Evolutionary conservation across 495 filamentous ascomycete genomes (phyloP).

Genomic region (Penicillium simplicissimum): DNA sequence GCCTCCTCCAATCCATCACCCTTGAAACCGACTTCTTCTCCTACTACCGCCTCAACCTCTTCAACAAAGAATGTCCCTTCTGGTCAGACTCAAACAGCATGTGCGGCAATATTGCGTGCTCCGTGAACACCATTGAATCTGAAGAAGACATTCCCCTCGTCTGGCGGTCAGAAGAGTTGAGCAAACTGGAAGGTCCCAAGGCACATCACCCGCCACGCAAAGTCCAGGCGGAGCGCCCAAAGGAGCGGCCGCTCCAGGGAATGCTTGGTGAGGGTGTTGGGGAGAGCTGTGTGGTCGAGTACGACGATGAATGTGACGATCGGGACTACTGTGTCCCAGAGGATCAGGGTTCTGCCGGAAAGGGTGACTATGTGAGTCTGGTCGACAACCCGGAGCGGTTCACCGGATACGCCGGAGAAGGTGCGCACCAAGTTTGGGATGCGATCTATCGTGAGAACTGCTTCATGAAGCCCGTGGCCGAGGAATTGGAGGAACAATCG

Average conservation of each 20-base stretch:
- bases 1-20: constrained; percentile 79
- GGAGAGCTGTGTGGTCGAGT: constrained; percentile 95
- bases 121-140: constrained; percentile 94
- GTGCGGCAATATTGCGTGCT: constrained; percentile 96
- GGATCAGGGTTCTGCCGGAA: constrained; percentile 80
- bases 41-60: constrained; percentile 96
- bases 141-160: constrained; percentile 89
- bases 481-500: constrained; percentile 41
- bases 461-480: constrained; percentile 66
- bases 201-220: constrained; percentile 81
- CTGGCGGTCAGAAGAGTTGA: constrained; percentile 90
- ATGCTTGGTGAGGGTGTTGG: constrained; percentile 81
- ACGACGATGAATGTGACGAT: constrained; percentile 97
- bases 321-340: constrained; percentile 96
- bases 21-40: constrained; percentile 94
- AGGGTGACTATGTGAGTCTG: constrained; percentile 95
- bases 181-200: constrained; percentile 89
- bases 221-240: constrained; percentile 65
- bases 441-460: constrained; percentile 97
- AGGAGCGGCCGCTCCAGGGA: constrained; percentile 73
- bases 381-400: constrained; percentile 93
- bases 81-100: constrained; percentile 92
- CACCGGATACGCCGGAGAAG: constrained; percentile 85
- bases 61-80: constrained; percentile 91
- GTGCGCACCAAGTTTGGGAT: constrained; percentile 88